Evolutionary conservation across 2,329 filamentous ascomycete species (phyloP).

Genomic region (Sarocladium brachiariae): DNA sequence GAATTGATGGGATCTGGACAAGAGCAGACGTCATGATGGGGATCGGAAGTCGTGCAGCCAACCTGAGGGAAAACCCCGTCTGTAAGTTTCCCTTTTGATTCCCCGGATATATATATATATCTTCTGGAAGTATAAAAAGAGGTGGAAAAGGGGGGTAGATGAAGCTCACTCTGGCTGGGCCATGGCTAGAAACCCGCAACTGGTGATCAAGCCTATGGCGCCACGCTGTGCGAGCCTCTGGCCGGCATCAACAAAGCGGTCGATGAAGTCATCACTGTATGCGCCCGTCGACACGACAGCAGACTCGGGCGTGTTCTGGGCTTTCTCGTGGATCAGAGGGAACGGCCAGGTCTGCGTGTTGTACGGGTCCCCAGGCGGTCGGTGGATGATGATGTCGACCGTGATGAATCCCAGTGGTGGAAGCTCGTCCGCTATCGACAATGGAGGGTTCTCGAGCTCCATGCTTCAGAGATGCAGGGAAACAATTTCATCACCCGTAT

Average conservation of each 20-base stretch:
- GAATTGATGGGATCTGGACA: slow-evolving; percentile 26
- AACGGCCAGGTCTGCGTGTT: slow-evolving; percentile 30
- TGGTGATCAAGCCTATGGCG: slow-evolving; percentile 29
- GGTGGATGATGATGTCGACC: slow-evolving; percentile 25
- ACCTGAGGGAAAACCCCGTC: slow-evolving; percentile 14
- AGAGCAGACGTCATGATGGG: slow-evolving; percentile 29
- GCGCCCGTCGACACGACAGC: slow-evolving; percentile 22
- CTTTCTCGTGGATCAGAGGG: slow-evolving; percentile 27
- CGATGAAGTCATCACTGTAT: slow-evolving; percentile 26
- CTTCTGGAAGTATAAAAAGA: too few species aligned
- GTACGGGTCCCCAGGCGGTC: slow-evolving; percentile 29
- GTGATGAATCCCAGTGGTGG: slow-evolving; percentile 29
- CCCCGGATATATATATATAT: too few species aligned
- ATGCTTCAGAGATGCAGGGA: too few species aligned
- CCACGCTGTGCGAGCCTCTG: slow-evolving; percentile 25
- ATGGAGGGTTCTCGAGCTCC: too few species aligned
- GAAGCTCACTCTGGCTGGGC: slow-evolving; percentile 23
- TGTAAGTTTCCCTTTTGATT: too few species aligned
- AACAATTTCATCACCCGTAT: too few species aligned
- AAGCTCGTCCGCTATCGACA: not conserved
- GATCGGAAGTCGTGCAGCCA: slow-evolving; percentile 25
- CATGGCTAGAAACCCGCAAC: slow-evolving; percentile 32
- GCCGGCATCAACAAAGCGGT: slow-evolving; percentile 27
- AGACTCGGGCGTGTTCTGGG: slow-evolving; percentile 21
- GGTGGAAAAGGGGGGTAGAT: too few species aligned